Evolutionary conservation across 441 rosid genomes (phyloP).

Genomic region (Adansonia grandidieri): DNA sequence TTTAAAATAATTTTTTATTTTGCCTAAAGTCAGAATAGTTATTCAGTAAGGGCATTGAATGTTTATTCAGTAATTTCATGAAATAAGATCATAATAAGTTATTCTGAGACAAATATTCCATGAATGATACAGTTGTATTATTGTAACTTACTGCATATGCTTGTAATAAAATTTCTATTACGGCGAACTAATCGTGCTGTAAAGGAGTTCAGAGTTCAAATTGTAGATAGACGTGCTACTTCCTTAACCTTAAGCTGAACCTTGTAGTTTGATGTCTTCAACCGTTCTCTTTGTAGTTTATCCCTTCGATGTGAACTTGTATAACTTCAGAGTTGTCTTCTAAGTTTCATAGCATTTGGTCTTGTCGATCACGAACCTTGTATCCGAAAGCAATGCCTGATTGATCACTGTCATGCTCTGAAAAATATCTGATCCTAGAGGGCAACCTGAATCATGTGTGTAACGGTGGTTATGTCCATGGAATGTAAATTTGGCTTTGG

Average conservation of each 20-base stretch:
- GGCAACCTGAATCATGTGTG: background rate
- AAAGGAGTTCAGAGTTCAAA: background rate
- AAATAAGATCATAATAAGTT: no score
- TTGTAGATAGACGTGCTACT: background rate
- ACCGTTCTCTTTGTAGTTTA: background rate
- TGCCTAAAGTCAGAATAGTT: no score
- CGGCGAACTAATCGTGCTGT: background rate
- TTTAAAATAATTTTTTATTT: no score
- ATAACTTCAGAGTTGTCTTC: background rate
- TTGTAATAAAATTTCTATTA: no score
- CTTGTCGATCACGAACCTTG: background rate
- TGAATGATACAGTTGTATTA: no score
- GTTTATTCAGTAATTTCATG: no score
- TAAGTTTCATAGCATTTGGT: background rate
- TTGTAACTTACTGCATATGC: no score
- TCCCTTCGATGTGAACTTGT: background rate
- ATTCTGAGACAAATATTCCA: no score
- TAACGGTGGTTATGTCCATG: background rate
- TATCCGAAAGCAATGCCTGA: background rate
- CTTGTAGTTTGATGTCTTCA: background rate
- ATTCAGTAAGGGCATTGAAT: no score
- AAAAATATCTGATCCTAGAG: background rate
- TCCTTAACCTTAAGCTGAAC: background rate
- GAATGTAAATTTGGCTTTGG: background rate
- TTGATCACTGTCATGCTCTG: background rate